These are phyloP conservation scores for Mycogone perniciosa DNA, from an alignment of 2,329 filamentous ascomycete genomes.

Conservation along the genomic window DNA sequence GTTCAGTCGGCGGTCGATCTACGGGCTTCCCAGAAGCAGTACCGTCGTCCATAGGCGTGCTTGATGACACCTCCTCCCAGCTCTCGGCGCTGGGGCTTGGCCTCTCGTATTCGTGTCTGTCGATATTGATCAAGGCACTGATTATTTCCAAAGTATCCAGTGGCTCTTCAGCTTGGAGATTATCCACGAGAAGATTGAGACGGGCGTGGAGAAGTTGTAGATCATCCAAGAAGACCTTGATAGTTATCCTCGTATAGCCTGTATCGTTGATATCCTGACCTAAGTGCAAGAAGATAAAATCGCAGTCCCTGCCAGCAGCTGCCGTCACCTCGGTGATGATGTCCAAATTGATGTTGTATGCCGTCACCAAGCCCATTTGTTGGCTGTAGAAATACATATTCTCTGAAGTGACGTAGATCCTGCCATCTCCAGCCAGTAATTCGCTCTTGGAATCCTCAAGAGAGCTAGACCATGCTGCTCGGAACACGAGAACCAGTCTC, in stretches of 20 bases:
- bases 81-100: slow-evolving; percentile 72
- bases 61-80: slow-evolving; percentile 75
- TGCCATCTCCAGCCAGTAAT: slow-evolving; percentile 55
- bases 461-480: slow-evolving; percentile 71
- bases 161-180: slow-evolving; percentile 66
- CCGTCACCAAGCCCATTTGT: slow-evolving; percentile 82
- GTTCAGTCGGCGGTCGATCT: slow-evolving; percentile 26
- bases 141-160: slow-evolving; percentile 64
- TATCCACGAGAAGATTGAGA: slow-evolving; percentile 78
- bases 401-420: slow-evolving; percentile 80
- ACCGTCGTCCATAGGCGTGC: slow-evolving; percentile 52
- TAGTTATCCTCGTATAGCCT: slow-evolving; percentile 66
- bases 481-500: slow-evolving; percentile 84
- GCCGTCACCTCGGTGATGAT: slow-evolving; percentile 84
- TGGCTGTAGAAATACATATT: slow-evolving; percentile 97
- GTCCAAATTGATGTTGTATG: slow-evolving; percentile 68
- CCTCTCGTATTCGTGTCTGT: slow-evolving; percentile 52
- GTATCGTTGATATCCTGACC: slow-evolving; percentile 55
- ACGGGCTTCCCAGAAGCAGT: slow-evolving; percentile 35
- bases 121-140: slow-evolving; percentile 66
- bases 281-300: slow-evolving; percentile 82
- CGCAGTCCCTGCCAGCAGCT: slow-evolving; percentile 82
- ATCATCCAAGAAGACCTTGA: slow-evolving; percentile 91
- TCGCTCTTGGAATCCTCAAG: slow-evolving; percentile 36
- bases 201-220: slow-evolving; percentile 74